Conservation (phyloP, 2,329 filamentous ascomycete genomes). For the Penicillium griseofulvum region DNA sequence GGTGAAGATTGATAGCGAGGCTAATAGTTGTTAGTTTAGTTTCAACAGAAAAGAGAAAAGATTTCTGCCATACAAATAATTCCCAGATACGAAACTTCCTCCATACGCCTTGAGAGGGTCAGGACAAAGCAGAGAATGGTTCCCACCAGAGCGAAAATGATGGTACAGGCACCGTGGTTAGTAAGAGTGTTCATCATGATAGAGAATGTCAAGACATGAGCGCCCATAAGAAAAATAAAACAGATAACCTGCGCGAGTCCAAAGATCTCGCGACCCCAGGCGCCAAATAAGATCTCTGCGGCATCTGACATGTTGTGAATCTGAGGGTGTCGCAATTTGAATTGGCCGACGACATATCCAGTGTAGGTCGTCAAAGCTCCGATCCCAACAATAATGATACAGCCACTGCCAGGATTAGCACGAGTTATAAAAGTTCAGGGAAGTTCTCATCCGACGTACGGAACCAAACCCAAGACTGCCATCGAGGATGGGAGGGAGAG, state of each 20-base stretch:
- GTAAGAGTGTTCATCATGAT: constrained; percentile 66
- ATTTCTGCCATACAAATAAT: background rate
- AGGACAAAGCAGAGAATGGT: constrained; percentile 57
- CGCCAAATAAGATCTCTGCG: constrained; percentile 60
- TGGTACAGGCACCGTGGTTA: constrained; percentile 59
- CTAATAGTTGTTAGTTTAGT: constrained; percentile 26
- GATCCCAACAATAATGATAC: constrained; percentile 52
- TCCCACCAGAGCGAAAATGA: constrained; percentile 60
- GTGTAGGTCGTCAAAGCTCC: constrained; percentile 58
- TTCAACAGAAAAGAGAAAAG: background rate
- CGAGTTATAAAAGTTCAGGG: no score
- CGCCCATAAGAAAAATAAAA: constrained; percentile 66
- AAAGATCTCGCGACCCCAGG: constrained; percentile 60
- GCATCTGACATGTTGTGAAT: constrained; percentile 67
- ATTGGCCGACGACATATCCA: constrained; percentile 59
- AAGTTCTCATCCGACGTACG: constrained; percentile 30
- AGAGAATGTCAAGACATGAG: constrained; percentile 66
- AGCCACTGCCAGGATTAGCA: background rate
- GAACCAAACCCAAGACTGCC: constrained; percentile 52
- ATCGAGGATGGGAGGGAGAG: constrained; percentile 54
- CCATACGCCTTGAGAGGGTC: constrained; percentile 61
- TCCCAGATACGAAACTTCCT: constrained; percentile 45
- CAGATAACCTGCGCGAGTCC: constrained; percentile 61
- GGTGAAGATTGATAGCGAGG: constrained; percentile 61
- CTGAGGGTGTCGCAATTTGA: constrained; percentile 56